Conservation (phyloP, 2,329 filamentous ascomycete genomes). For the Colletotrichum agaves region DNA sequence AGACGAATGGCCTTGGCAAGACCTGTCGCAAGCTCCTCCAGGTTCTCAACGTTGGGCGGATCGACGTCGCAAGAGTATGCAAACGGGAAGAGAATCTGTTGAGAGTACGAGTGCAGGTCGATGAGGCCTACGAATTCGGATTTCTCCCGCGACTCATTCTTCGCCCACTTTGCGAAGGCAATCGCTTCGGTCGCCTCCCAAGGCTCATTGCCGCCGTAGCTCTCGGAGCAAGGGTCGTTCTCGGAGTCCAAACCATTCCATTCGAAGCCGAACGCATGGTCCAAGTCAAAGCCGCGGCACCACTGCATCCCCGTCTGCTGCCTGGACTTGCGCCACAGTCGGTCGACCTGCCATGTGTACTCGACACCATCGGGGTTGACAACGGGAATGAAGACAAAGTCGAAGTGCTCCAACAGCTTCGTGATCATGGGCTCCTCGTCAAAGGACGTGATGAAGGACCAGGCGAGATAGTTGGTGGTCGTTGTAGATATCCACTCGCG, state of each 20-base stretch:
- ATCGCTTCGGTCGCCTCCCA: conserved; percentile 86
- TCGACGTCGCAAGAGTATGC: conserved; percentile 81
- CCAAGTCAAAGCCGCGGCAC: conserved; percentile 89
- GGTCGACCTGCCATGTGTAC: conserved; percentile 91
- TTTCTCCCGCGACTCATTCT: conserved; percentile 78
- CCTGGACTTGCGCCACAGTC: conserved; percentile 94
- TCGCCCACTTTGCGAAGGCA: conserved; percentile 82
- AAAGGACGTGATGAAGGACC: conserved; percentile 86
- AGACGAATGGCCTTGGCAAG: conserved; percentile 89
- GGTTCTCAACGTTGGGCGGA: conserved; percentile 89
- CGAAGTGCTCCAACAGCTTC: conserved; percentile 83
- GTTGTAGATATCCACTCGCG: conserved; percentile 96
- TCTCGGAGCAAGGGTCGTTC: conserved; percentile 88
- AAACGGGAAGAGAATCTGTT: conserved; percentile 94
- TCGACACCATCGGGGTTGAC: conserved; percentile 95
- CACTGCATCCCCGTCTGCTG: conserved; percentile 85
- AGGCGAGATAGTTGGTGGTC: conserved; percentile 90
- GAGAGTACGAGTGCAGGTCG: conserved; percentile 94
- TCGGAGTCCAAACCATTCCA: conserved; percentile 72
- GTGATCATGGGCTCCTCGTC: conserved; percentile 78
- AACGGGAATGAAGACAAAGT: conserved; percentile 88
- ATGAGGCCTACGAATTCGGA: conserved; percentile 85
- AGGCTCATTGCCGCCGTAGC: conserved; percentile 83
- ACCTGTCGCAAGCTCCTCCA: conserved; percentile 89
- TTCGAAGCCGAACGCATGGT: conserved; percentile 85